Evolutionary conservation across 331 rosid genomes (phyloP), one percentile per base, ranked within the genome.

Genomic region (Prunus yedoensis): DNA sequence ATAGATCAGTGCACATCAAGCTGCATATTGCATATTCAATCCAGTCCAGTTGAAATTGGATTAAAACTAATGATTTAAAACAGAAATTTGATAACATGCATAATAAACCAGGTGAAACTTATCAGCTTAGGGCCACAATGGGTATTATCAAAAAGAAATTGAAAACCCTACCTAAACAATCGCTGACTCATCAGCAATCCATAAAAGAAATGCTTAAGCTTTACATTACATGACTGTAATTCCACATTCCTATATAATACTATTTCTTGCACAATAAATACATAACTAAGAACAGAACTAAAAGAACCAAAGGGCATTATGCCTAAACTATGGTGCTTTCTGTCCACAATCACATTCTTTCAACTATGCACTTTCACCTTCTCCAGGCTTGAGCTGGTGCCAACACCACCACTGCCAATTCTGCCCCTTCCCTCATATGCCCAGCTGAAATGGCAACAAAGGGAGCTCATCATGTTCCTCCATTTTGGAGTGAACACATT

Each of bases 401-500:
- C 88, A 38, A 80, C 92, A 25, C 95, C 97, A 5, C 96, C 97
- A 75, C 83, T 94, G 75, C 99, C 99, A 8, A 17, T 92, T 30
- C 91, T 91, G 3, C 99, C 99, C 5, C 97, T 94, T 20, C 99
- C 99, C 47, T 17, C 95, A 18, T 89, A 78, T 66, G 87, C 97
- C 56, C 99, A 94, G 43, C 56, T 94, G 70, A 89, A 94, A 90
- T 94, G 99, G 99, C 99, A 94, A 53, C 99, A 94, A 20, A 90
- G 99, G 67, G 99, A 94, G 79, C 41, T 94, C 83, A 92, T 92
- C 46, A 92, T 94, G 99, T 94, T 94, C 86, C 89, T 92, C 69
- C 99, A 94, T 74, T 92, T 92, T 23, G 97, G 99, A 7, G 91
- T 92, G 58, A 94, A 92, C 96, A 94, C 99, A 18, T 94, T 92